phyloP scores from a whole-genome alignment of 345 rosid genomes.

The Nephelium lappaceum region DNA sequence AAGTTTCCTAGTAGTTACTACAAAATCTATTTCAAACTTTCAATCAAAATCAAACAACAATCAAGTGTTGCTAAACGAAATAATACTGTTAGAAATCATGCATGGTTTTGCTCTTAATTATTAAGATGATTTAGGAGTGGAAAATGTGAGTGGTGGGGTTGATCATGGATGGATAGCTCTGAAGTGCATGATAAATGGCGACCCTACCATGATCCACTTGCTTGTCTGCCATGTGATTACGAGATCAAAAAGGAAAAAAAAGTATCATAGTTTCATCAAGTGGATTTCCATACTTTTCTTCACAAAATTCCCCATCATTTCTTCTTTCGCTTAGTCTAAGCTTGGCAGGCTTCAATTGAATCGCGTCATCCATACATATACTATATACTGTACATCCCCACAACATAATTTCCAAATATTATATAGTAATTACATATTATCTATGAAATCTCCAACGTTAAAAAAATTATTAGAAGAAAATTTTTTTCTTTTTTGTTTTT shows the following conservation, averaged over 20 bases:
- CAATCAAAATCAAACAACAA: no score
- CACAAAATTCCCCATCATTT: slow-evolving; percentile 1
- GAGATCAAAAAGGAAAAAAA: not conserved
- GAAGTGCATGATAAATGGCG: not conserved
- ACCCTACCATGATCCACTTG: slow-evolving; percentile 3
- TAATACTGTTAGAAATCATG: no score
- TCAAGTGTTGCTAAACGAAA: no score
- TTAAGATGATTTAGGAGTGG: not conserved
- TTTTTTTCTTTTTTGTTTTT: no score
- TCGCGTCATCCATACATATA: no score
- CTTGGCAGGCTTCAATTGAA: not conserved
- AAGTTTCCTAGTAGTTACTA: no score
- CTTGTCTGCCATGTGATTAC: slow-evolving; percentile 13
- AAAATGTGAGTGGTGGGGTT: not conserved
- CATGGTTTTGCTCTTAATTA: not conserved
- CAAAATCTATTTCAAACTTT: no score
- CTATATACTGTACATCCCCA: no score
- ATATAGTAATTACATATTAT: no score
- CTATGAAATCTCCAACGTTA: no score
- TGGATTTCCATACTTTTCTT: slow-evolving; percentile 3
- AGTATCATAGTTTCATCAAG: not conserved
- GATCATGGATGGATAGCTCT: not conserved
- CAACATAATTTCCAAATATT: no score
- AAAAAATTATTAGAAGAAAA: no score
- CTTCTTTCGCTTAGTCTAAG: not conserved